phyloP scores from a whole-genome alignment of 345 rosid genomes.

The Noccaea caerulescens region DNA sequence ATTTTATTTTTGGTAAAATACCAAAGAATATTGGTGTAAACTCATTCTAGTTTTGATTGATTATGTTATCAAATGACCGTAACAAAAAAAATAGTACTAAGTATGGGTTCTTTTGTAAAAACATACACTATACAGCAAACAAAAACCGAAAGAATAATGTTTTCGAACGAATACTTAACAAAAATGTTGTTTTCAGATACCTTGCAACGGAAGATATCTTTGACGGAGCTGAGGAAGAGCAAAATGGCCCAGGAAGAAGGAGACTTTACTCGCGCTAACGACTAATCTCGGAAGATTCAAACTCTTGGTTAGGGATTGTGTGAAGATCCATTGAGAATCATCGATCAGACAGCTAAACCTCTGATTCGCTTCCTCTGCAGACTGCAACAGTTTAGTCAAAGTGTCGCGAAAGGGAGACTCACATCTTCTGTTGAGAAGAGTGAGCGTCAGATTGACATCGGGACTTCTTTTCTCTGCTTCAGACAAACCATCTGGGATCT shows the following conservation, averaged over 20 bases:
- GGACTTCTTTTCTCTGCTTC: conserved; percentile 37
- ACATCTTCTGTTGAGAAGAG: conserved; percentile 25
- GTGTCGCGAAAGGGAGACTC: not conserved
- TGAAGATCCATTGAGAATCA: conserved; percentile 36
- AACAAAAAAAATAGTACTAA: not conserved
- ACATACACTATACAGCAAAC: no score
- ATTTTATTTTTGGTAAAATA: no score
- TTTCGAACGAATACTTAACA: not conserved
- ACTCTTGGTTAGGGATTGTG: conserved; percentile 5
- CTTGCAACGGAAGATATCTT: conserved; percentile 15
- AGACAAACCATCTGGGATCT: conserved; percentile 42
- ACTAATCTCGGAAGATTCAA: conserved; percentile 31
- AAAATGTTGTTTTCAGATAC: not conserved
- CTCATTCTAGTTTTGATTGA: not conserved
- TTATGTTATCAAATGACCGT: no score
- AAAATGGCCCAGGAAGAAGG: conserved; percentile 37
- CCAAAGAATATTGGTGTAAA: not conserved
- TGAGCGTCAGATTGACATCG: not conserved
- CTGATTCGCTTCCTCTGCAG: no score
- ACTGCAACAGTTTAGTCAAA: no score
- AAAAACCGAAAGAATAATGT: not conserved
- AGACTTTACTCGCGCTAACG: conserved; percentile 4
- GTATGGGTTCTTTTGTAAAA: no score
- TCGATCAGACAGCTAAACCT: conserved; percentile 33
- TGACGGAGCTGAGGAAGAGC: conserved; percentile 36